phyloP scores from a whole-genome alignment of 345 rosid genomes.

The Murraya paniculata region DNA sequence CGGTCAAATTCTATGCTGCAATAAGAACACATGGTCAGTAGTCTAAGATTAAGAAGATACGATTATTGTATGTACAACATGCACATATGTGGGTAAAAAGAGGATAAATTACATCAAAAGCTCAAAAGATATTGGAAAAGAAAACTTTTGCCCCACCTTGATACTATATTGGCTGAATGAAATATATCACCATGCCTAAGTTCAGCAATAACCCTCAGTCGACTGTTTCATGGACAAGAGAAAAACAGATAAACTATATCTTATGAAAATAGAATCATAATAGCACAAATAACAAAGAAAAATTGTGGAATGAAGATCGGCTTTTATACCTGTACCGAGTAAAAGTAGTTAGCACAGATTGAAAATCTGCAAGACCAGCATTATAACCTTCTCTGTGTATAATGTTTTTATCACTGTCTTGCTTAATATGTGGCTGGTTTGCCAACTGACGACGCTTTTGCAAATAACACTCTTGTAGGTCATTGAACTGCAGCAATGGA shows the following conservation, averaged over 20 bases:
- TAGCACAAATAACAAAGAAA: background rate
- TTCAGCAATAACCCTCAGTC: conserved; percentile 94
- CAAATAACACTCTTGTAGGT: conserved; percentile 91
- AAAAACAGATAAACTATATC: conserved; percentile 8
- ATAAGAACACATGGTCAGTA: conserved; percentile 8
- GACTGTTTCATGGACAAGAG: conserved; percentile 45
- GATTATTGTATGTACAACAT: background rate
- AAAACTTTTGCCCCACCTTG: conserved; percentile 53
- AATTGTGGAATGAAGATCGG: background rate
- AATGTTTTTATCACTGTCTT: conserved; percentile 61
- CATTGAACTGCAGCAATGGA: conserved; percentile 62
- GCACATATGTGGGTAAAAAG: background rate
- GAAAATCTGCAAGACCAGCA: conserved; percentile 86
- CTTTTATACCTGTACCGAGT: conserved; percentile 77
- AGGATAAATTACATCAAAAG: background rate
- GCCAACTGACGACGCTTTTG: conserved; percentile 84
- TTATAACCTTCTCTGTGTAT: conserved; percentile 78
- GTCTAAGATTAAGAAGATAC: conserved; percentile 13
- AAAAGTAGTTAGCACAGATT: conserved; percentile 78
- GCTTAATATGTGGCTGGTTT: conserved; percentile 52
- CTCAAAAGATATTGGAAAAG: background rate
- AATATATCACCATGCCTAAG: conserved; percentile 91
- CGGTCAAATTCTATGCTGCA: conserved; percentile 97
- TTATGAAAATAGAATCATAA: conserved; percentile 10
- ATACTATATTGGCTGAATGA: conserved; percentile 97